Conservation (phyloP, 345 rosid genomes). For the Cardiospermum halicacabum region DNA sequence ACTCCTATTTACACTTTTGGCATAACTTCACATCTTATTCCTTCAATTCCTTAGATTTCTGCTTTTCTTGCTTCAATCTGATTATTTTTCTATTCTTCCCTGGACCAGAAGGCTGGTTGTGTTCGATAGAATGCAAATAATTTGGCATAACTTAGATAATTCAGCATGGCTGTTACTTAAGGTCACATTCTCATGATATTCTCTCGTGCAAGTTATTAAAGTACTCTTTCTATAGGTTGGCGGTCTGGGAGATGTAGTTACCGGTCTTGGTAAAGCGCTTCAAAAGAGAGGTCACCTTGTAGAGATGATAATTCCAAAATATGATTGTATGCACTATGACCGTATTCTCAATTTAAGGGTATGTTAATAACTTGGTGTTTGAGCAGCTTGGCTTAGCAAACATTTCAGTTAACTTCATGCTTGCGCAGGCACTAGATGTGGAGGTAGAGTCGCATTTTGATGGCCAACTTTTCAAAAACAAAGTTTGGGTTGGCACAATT, state of each 20-base stretch:
- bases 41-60: background rate
- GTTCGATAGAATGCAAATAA: background rate
- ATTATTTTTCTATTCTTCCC: background rate
- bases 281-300: conserved; percentile 94
- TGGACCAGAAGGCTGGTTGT: background rate
- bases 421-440: conserved; percentile 73
- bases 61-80: background rate
- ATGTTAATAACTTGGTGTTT: conserved; percentile 17
- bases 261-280: conserved; percentile 90
- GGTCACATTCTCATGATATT: background rate
- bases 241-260: conserved; percentile 94
- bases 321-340: conserved; percentile 92
- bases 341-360: conserved; percentile 70
- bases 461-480: conserved; percentile 75
- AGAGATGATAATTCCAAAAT: conserved; percentile 90
- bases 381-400: background rate
- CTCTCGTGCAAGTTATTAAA: conserved; percentile 1
- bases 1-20: background rate
- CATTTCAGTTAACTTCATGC: conserved; percentile 16
- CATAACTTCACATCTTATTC: background rate
- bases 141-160: background rate
- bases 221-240: conserved; percentile 60
- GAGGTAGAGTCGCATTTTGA: conserved; percentile 83
- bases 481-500: conserved; percentile 85
- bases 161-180: background rate